Conservation (phyloP, 768 basidiomycete genomes). For the Lactarius vividus region DNA sequence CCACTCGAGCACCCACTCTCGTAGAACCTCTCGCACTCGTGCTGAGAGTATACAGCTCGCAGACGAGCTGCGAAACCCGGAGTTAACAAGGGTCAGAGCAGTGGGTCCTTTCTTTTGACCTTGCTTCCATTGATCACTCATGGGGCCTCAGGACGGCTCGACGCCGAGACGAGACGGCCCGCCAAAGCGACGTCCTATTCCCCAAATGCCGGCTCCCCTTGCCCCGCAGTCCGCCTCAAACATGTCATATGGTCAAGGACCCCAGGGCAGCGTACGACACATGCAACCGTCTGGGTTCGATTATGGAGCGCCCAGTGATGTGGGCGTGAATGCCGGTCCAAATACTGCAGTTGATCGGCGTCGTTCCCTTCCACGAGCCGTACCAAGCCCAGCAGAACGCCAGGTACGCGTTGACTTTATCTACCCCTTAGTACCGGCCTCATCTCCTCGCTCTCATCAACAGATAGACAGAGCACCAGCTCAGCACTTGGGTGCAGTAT, state of each 20-base stretch:
- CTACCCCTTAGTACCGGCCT: not conserved
- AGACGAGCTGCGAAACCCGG: slow-evolving; percentile 1
- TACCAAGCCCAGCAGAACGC: not conserved
- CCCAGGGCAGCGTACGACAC: not conserved
- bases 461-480: not conserved
- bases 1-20: not conserved
- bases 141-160: not conserved
- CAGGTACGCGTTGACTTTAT: slow-evolving; percentile 7
- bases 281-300: slow-evolving; percentile 8
- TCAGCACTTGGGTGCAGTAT: not conserved
- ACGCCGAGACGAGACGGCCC: slow-evolving; percentile 6
- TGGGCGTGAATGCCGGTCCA: not conserved
- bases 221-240: slow-evolving; percentile 7
- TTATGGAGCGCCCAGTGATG: not conserved
- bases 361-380: not conserved
- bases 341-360: not conserved
- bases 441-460: not conserved
- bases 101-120: slow-evolving; percentile 2
- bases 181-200: slow-evolving; percentile 13
- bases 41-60: slow-evolving; percentile 1
- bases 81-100: not conserved
- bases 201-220: slow-evolving; percentile 23
- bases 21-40: not conserved
- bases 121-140: slow-evolving; percentile 3
- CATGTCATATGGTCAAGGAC: not conserved